Evolutionary conservation across 1,284 basidiomycete genomes (phyloP).

Genomic region (Leccinum angustisporum): DNA sequence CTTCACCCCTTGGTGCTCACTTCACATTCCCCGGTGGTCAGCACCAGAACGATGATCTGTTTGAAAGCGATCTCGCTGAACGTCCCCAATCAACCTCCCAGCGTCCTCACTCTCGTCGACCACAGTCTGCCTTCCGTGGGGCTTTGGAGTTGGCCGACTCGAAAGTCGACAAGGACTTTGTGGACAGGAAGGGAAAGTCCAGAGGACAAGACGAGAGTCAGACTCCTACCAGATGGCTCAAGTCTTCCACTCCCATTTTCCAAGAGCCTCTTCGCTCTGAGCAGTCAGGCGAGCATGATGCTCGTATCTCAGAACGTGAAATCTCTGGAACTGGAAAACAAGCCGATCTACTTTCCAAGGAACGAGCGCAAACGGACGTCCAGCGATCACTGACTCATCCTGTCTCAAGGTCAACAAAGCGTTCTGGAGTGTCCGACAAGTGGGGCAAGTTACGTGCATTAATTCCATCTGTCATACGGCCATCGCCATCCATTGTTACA

Average conservation of each 20-base stretch:
- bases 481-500: conserved; percentile 30
- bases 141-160: conserved; percentile 49
- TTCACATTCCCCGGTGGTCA: conserved; percentile 15
- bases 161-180: conserved; percentile 37
- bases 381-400: conserved; percentile 49
- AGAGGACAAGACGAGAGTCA: conserved; percentile 47
- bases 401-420: conserved; percentile 32
- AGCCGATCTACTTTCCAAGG: conserved; percentile 12
- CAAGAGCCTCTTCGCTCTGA: conserved; percentile 20
- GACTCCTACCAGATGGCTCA: conserved; percentile 59
- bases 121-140: conserved; percentile 55
- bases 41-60: conserved; percentile 26
- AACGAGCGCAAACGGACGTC: conserved; percentile 17
- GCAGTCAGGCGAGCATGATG: conserved; percentile 14
- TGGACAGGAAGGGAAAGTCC: conserved; percentile 57
- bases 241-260: conserved; percentile 45
- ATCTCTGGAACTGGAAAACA: conserved; percentile 7
- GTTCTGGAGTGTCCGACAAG: conserved; percentile 40
- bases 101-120: conserved; percentile 25
- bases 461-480: conserved; percentile 53
- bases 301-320: conserved; percentile 8
- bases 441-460: conserved; percentile 67
- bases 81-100: conserved; percentile 28
- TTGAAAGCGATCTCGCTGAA: conserved; percentile 34
- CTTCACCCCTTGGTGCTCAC: conserved; percentile 41